A percentile compares a stretch with the other conserved stretches of the same genome.
Evolutionary conservation across 2,329 filamentous ascomycete genomes (phyloP).

Genomic region (Aspergillus sergii): DNA sequence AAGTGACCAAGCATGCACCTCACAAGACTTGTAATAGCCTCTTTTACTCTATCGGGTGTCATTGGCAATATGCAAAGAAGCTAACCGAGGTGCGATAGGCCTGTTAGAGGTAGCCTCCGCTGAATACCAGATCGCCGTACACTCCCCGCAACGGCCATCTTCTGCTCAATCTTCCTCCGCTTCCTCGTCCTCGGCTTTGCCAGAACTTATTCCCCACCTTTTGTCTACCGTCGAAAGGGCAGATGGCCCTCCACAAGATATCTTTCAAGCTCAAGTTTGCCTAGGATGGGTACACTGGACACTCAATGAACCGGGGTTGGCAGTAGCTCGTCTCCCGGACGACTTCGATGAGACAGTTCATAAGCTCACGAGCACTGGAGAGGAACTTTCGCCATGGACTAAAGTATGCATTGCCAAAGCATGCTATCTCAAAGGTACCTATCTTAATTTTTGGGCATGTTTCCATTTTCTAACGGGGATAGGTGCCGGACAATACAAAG

Average conservation of each 20-base stretch:
- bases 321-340: conserved; percentile 64
- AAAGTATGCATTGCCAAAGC: conserved; percentile 79
- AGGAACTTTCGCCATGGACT: conserved; percentile 70
- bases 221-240: conserved; percentile 62
- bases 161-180: conserved; percentile 40
- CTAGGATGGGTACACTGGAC: conserved; percentile 84
- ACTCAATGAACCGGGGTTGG: conserved; percentile 67
- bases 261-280: conserved; percentile 78
- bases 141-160: conserved; percentile 42
- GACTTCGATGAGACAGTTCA: conserved; percentile 61
- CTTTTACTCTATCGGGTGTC: conserved; percentile 15
- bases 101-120: conserved; percentile 70
- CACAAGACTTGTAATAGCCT: conserved; percentile 71
- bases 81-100: conserved; percentile 50
- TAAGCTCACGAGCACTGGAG: conserved; percentile 55
- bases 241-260: conserved; percentile 55
- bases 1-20: conserved; percentile 91
- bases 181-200: conserved; percentile 43
- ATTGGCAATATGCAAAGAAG: not conserved
- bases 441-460: conserved; percentile 7
- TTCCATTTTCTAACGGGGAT: conserved; percentile 14
- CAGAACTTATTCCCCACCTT: conserved; percentile 43
- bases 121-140: conserved; percentile 66
- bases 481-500: conserved; percentile 52
- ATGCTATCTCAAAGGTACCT: conserved; percentile 72